These are phyloP conservation scores for Westerdykella ornata DNA, from an alignment of 2,329 filamentous ascomycete species.

Conservation along the genomic window DNA sequence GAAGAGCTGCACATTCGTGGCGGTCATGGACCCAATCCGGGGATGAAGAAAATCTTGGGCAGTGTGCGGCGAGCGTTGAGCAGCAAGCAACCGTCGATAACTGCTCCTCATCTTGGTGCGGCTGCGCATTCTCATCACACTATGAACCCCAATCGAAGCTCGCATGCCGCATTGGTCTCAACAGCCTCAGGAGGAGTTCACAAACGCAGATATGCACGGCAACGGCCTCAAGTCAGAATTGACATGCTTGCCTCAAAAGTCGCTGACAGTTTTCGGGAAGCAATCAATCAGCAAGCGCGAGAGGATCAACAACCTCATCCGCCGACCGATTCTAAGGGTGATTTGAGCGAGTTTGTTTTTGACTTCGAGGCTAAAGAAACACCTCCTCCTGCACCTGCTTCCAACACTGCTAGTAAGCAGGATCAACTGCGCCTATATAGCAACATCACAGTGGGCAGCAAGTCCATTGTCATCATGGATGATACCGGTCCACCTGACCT, in stretches of 20 bases:
- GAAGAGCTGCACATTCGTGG: conserved; percentile 18
- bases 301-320: conserved; percentile 22
- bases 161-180: conserved; percentile 23
- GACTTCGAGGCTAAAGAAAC: conserved; percentile 26
- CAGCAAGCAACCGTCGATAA: conserved; percentile 42
- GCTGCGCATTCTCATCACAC: conserved; percentile 16
- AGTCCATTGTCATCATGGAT: conserved; percentile 85
- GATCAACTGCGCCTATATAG: conserved; percentile 40
- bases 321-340: conserved; percentile 14
- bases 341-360: conserved; percentile 31
- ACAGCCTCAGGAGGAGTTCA: conserved; percentile 23
- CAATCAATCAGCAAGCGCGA: conserved; percentile 57
- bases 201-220: conserved; percentile 26
- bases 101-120: conserved; percentile 19
- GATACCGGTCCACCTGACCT: conserved; percentile 53
- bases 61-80: conserved; percentile 79
- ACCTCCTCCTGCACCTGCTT: conserved; percentile 4
- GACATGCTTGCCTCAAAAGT: conserved; percentile 76
- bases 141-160: conserved; percentile 20
- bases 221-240: conserved; percentile 55
- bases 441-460: conserved; percentile 69
- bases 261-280: conserved; percentile 70
- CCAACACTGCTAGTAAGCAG: conserved; percentile 8
- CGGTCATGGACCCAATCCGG: conserved; percentile 44
- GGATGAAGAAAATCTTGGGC: conserved; percentile 79